Percentiles rank a stretch among this genome's conserved stretches.
Evolutionary conservation across 345 rosid genomes (phyloP).

Genomic region (Eucalyptus rudis): DNA sequence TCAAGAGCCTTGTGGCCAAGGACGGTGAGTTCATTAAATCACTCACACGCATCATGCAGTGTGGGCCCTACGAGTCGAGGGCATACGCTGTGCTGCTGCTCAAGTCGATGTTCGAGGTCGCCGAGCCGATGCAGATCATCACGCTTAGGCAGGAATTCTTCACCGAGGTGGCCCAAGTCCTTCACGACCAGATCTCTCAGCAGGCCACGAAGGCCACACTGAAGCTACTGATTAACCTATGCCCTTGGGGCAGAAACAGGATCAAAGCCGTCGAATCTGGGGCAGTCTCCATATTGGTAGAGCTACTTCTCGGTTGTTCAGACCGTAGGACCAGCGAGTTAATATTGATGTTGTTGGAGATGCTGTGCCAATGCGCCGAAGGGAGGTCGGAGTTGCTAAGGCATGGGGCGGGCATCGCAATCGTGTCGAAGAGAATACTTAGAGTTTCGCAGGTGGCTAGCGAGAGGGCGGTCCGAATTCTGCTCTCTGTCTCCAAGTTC

Average conservation of each 20-base stretch:
- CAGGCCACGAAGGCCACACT: slow-evolving; percentile 31
- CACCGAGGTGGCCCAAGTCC: slow-evolving; percentile 13
- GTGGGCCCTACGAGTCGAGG: slow-evolving; percentile 19
- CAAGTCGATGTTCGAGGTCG: slow-evolving; percentile 19
- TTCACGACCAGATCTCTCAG: slow-evolving; percentile 32
- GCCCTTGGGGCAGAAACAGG: slow-evolving; percentile 60
- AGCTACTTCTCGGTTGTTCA: slow-evolving; percentile 25
- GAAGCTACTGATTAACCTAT: slow-evolving; percentile 19
- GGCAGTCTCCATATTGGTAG: slow-evolving; percentile 14
- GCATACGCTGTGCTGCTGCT: slow-evolving; percentile 17
- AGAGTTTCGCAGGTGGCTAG: slow-evolving; percentile 22
- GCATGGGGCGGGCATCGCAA: slow-evolving; percentile 22
- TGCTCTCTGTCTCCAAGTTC: slow-evolving; percentile 13
- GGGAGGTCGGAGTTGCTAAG: slow-evolving; percentile 20
- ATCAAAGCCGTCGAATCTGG: slow-evolving; percentile 39
- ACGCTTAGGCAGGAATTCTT: slow-evolving; percentile 14
- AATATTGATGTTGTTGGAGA: slow-evolving; percentile 11
- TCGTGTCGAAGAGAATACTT: slow-evolving; percentile 23
- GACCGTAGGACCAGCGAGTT: slow-evolving; percentile 33
- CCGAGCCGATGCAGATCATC: slow-evolving; percentile 31
- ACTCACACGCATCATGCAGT: slow-evolving; percentile 5
- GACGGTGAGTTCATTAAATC: slow-evolving; percentile 42
- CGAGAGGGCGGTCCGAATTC: slow-evolving; percentile 28
- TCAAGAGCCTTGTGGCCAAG: slow-evolving; percentile 34
- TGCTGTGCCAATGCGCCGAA: slow-evolving; percentile 31